Conservation (phyloP, 768 basidiomycete genomes). For the Fistulinella prunicolor region DNA sequence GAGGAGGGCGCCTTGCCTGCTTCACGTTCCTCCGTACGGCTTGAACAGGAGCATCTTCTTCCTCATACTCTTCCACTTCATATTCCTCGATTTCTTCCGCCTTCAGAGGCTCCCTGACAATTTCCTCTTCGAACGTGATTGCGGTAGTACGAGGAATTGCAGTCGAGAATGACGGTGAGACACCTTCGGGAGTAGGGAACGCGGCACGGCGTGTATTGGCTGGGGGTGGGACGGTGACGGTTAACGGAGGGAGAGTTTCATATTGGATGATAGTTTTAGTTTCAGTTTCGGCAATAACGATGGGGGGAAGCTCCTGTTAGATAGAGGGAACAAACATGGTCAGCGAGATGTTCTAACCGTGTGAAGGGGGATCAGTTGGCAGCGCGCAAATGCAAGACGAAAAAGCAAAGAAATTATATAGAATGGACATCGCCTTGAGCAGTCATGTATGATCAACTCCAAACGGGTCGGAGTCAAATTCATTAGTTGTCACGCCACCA, state of each 20-base stretch:
- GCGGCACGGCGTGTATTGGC: constrained; percentile 76
- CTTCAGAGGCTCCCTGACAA: constrained; percentile 32
- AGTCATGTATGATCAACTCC: constrained; percentile 22
- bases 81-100: constrained; percentile 39
- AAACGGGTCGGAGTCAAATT: constrained; percentile 34
- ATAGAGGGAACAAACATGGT: constrained; percentile 25
- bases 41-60: constrained; percentile 41
- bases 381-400: constrained; percentile 24
- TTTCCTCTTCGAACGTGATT: constrained; percentile 63
- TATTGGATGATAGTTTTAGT: constrained; percentile 61
- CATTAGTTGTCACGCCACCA: constrained; percentile 22
- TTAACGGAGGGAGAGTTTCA: constrained; percentile 50
- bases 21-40: constrained; percentile 42
- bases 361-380: constrained; percentile 39
- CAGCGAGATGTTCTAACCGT: constrained; percentile 32
- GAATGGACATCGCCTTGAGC: constrained; percentile 28
- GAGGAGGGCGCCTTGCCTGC: constrained; percentile 47
- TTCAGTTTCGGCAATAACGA: constrained; percentile 48
- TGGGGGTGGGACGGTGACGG: constrained; percentile 70
- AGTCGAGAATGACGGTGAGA: constrained; percentile 54
- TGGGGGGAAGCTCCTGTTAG: constrained; percentile 41
- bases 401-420: constrained; percentile 28
- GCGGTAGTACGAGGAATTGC: constrained; percentile 73
- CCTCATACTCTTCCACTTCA: constrained; percentile 40
- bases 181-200: constrained; percentile 65